phyloP scores from a whole-genome alignment of 1,139 yeast species.

The Suhomyces chickasaworum region DNA sequence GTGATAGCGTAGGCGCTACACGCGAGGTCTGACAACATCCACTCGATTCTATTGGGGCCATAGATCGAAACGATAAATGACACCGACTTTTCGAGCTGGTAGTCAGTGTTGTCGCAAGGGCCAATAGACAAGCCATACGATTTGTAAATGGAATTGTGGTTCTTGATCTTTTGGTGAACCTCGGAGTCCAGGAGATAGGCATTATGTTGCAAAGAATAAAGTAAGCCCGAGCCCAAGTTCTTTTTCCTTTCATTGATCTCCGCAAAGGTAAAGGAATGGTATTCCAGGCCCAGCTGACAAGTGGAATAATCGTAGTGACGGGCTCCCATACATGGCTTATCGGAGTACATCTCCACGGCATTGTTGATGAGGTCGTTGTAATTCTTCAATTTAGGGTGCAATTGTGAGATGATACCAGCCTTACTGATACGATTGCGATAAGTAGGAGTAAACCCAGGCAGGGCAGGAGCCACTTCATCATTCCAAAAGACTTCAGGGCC shows the following conservation, averaged over 20 bases:
- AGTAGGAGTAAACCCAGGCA: conserved; percentile 10
- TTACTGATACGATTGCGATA: conserved; percentile 17
- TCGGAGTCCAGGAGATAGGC: conserved; percentile 27
- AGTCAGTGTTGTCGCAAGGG: conserved; percentile 12
- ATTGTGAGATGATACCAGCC: conserved; percentile 7
- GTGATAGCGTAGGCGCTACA: conserved; percentile 40
- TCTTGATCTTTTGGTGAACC: conserved; percentile 31
- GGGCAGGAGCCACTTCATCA: conserved; percentile 6
- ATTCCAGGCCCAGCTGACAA: conserved; percentile 24
- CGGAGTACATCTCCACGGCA: conserved; percentile 22
- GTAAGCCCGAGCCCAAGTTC: conserved; percentile 36
- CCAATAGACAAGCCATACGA: conserved; percentile 17
- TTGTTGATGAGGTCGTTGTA: conserved; percentile 28
- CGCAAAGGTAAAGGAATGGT: conserved; percentile 23
- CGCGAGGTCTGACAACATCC: conserved; percentile 43
- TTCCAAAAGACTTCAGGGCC: conserved; percentile 7
- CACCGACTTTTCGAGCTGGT: conserved; percentile 15
- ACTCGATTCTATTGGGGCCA: conserved; percentile 40
- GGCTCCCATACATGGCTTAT: conserved; percentile 33
- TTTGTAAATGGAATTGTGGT: conserved; percentile 26
- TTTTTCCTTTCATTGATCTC: conserved; percentile 26
- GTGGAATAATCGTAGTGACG: conserved; percentile 35
- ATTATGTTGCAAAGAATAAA: conserved; percentile 31
- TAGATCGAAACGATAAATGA: conserved; percentile 40
- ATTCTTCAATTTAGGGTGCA: conserved; percentile 31